phyloP scores from a whole-genome alignment of 176 grass and related monocot species.

The Oryza officinalis region DNA sequence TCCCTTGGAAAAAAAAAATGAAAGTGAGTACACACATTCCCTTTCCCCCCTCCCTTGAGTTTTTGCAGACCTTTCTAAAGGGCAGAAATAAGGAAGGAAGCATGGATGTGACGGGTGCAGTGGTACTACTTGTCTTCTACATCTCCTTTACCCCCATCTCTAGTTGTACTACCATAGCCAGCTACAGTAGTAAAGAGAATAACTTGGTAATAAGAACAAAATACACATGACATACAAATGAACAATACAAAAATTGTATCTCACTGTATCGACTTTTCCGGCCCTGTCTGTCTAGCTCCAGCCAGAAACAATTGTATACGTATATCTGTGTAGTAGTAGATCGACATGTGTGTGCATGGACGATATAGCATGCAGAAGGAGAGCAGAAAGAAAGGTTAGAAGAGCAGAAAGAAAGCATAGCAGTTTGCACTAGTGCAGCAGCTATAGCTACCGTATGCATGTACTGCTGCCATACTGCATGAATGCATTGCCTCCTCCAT shows the following conservation, averaged over 20 bases:
- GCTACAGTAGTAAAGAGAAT: slow-evolving; percentile 9
- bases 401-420: no score
- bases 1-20: no score
- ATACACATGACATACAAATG: background rate
- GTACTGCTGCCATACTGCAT: slow-evolving; percentile 4
- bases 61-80: background rate
- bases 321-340: no score
- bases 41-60: slow-evolving; percentile 3
- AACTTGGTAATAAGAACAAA: background rate
- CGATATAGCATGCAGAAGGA: no score
- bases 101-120: slow-evolving; percentile 30
- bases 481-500: background rate
- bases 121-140: background rate
- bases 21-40: background rate
- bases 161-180: background rate
- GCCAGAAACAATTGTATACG: no score
- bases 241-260: background rate
- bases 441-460: background rate
- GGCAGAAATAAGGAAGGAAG: slow-evolving; percentile 1
- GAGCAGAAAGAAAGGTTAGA: no score
- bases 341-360: no score
- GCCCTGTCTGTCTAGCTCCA: no score
- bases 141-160: background rate
- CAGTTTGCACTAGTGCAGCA: no score
- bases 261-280: no score